These are phyloP conservation scores for Ceratobasidium sp. DNA, from an alignment of 1,284 basidiomycete species.

Conservation along the genomic window DNA sequence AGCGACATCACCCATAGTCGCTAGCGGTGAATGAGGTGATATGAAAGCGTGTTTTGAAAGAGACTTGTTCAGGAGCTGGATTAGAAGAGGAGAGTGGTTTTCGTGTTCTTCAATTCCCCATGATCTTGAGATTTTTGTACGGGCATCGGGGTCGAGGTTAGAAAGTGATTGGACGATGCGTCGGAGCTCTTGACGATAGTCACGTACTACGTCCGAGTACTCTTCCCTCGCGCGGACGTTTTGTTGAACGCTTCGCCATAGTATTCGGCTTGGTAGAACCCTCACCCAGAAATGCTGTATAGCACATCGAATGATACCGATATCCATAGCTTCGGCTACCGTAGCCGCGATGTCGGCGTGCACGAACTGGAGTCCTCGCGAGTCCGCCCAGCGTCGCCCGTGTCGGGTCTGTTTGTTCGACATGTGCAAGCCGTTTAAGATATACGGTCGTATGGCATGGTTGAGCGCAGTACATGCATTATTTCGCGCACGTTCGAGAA, in stretches of 20 bases:
- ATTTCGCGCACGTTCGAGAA: conserved; percentile 31
- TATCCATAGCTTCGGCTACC: conserved; percentile 37
- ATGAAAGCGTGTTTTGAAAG: conserved; percentile 37
- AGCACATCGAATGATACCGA: conserved; percentile 25
- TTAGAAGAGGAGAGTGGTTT: not conserved
- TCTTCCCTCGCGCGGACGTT: conserved; percentile 35
- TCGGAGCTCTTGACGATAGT: conserved; percentile 24
- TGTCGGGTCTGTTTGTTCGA: not conserved
- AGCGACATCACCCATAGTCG: conserved; percentile 21
- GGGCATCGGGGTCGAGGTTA: conserved; percentile 14
- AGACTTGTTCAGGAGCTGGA: conserved; percentile 35
- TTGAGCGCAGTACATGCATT: conserved; percentile 28
- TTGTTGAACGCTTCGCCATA: not conserved
- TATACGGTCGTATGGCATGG: conserved; percentile 23
- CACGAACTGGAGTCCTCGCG: conserved; percentile 39
- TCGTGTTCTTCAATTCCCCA: conserved; percentile 31
- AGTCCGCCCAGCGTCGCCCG: conserved; percentile 39
- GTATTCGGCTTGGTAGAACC: conserved; percentile 3
- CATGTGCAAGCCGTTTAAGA: conserved; percentile 9
- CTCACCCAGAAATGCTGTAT: conserved; percentile 21
- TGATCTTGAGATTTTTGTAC: not conserved
- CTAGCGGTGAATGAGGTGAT: conserved; percentile 28
- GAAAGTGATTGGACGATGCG: conserved; percentile 6
- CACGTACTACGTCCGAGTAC: conserved; percentile 13
- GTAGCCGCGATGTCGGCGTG: conserved; percentile 28